phyloP scores from a whole-genome alignment of 345 rosid species.

The Crucihimalaya himalaica region DNA sequence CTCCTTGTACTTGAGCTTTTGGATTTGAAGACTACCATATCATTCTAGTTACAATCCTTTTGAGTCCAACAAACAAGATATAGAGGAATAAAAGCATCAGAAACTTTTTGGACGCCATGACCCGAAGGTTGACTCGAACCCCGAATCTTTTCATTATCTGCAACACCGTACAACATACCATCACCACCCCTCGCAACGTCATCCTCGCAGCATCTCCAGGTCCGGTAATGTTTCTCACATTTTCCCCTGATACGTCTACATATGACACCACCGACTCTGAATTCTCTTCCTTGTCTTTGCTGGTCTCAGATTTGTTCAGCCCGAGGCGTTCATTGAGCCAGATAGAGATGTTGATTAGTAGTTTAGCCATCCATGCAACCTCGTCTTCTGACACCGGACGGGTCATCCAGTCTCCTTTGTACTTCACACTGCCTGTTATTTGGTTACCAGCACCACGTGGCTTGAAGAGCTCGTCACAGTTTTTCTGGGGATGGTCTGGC shows the following conservation, averaged over 20 bases:
- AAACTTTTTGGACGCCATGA: slow-evolving; percentile 80
- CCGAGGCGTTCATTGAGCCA: slow-evolving; percentile 72
- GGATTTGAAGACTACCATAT: slow-evolving; percentile 19
- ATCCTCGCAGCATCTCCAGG: slow-evolving; percentile 49
- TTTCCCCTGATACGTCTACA: slow-evolving; percentile 48
- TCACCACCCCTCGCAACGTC: slow-evolving; percentile 46
- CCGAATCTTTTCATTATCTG: slow-evolving; percentile 68
- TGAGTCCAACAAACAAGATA: slow-evolving; percentile 49
- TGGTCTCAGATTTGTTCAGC: slow-evolving; percentile 47
- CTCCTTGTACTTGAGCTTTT: neutral
- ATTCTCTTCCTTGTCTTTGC: slow-evolving; percentile 24
- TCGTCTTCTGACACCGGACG: slow-evolving; percentile 83
- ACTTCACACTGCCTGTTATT: slow-evolving; percentile 46
- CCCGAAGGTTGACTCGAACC: slow-evolving; percentile 67
- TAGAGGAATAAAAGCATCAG: slow-evolving; percentile 51
- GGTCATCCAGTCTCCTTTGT: slow-evolving; percentile 89
- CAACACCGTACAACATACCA: slow-evolving; percentile 39
- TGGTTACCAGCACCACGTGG: slow-evolving; percentile 65
- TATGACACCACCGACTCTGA: slow-evolving; percentile 53
- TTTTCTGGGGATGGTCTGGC: slow-evolving; percentile 44
- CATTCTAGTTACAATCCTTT: slow-evolving; percentile 38
- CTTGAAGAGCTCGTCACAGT: slow-evolving; percentile 69
- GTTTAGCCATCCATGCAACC: slow-evolving; percentile 76
- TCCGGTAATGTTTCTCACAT: slow-evolving; percentile 45
- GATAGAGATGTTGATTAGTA: slow-evolving; percentile 61